phyloP scores from a whole-genome alignment of 2,329 filamentous ascomycete genomes.

The Pyrenophora graminea region DNA sequence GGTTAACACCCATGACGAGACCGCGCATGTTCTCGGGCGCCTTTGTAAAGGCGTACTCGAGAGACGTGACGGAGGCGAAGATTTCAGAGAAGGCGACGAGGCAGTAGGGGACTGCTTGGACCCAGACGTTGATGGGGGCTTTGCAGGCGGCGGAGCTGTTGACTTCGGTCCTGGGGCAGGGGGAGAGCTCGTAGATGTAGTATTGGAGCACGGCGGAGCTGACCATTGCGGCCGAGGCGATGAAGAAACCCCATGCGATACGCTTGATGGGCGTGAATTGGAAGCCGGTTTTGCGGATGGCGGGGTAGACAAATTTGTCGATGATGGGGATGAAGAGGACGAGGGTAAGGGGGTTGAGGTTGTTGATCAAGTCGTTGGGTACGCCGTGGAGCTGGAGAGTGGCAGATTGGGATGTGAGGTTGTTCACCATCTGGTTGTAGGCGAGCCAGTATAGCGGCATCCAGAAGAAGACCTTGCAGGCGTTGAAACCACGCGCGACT shows the following conservation, averaged over 20 bases:
- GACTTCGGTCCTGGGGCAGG: constrained; percentile 65
- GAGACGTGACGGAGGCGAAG: constrained; percentile 63
- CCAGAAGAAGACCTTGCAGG: constrained; percentile 59
- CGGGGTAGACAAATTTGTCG: constrained; percentile 58
- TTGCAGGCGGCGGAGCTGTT: constrained; percentile 59
- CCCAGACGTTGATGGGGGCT: constrained; percentile 68
- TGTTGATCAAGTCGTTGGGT: constrained; percentile 61
- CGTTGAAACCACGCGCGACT: constrained; percentile 46
- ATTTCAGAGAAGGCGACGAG: constrained; percentile 63
- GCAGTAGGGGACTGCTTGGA: constrained; percentile 55
- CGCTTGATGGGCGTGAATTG: constrained; percentile 60
- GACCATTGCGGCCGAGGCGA: constrained; percentile 56
- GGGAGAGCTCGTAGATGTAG: constrained; percentile 66
- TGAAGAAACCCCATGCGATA: constrained; percentile 56
- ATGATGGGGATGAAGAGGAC: constrained; percentile 61
- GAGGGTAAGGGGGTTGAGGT: constrained; percentile 58
- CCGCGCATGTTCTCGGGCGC: constrained; percentile 80
- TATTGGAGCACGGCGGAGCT: constrained; percentile 57
- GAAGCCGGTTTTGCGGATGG: constrained; percentile 52
- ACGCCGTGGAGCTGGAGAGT: constrained; percentile 58
- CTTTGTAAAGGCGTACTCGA: constrained; percentile 79
- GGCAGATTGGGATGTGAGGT: constrained; percentile 60
- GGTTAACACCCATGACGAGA: constrained; percentile 69
- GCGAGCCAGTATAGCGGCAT: constrained; percentile 51
- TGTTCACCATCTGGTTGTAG: constrained; percentile 61